These are phyloP conservation scores for Cucurbitaria berberidis DNA, from an alignment of 2,329 filamentous ascomycete genomes.

Conservation along the genomic window DNA sequence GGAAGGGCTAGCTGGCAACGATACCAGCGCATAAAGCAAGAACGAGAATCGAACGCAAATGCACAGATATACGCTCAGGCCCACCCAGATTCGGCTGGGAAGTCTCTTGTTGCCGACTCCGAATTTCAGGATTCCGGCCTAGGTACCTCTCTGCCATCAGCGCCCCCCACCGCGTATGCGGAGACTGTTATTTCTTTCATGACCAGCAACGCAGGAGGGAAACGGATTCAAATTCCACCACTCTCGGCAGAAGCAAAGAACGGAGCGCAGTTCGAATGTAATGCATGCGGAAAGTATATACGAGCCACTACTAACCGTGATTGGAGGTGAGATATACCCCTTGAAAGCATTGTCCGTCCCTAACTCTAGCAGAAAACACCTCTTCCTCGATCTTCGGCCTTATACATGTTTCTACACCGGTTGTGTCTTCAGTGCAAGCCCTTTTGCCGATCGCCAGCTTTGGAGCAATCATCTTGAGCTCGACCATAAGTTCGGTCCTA, in stretches of 20 bases:
- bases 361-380: constrained; percentile 22
- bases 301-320: constrained; percentile 18
- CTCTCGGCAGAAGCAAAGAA: constrained; percentile 22
- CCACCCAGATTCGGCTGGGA: background rate
- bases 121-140: constrained; percentile 32
- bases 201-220: constrained; percentile 18
- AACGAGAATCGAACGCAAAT: constrained; percentile 9
- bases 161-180: constrained; percentile 16
- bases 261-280: constrained; percentile 27
- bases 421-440: constrained; percentile 16
- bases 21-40: constrained; percentile 25
- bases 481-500: constrained; percentile 21
- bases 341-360: background rate
- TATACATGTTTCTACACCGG: constrained; percentile 25
- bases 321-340: constrained; percentile 23
- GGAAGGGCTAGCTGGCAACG: constrained; percentile 29
- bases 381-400: constrained; percentile 28
- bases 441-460: constrained; percentile 17
- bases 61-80: background rate
- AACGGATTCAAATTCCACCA: constrained; percentile 21
- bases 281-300: constrained; percentile 22
- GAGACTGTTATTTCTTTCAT: constrained; percentile 23
- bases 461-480: constrained; percentile 27
- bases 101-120: constrained; percentile 12
- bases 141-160: constrained; percentile 22